Base-by-base conservation (phyloP, 169 alveolate species). In the Babesia sp. region DNA sequence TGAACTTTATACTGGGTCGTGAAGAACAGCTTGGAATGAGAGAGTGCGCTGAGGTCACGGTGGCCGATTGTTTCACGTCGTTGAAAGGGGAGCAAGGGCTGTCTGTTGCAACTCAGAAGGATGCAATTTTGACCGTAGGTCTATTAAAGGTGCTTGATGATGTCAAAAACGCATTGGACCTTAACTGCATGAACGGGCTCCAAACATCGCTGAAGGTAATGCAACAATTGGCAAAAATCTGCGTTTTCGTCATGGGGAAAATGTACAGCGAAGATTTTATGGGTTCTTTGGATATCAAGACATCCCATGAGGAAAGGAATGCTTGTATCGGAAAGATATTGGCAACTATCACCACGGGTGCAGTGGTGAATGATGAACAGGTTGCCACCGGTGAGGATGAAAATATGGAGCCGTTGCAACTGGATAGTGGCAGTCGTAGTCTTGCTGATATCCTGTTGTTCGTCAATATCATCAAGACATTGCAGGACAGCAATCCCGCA, bases 21-120 rank as follows among this genome's bases (percentile, higher is more conserved):
- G 74, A 64, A 14, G 74, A 64, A 18, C 74, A 64, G 61, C 48
- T 64, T 4, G 74, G 63, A 7, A 29, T 5, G 29, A 41, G 12
- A 8, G 16, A 34, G 20, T 64, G 74, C 34, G 3, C 41, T 34
- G 14, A 5, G 0, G 14, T 20, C 28, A 37, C 26, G 22, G 34
- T 60, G 36, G 20, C 6, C 6, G 55, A 60, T 24, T 60, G 34
- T n/a, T 6, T 41, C 33, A n/a, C 11, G 0, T 0, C 26, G 41
- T 2, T 44, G 7, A 50, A 9, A 24, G 9, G 28, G 16, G 5
- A 20, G 9, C 37, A 16, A 16, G 34, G 14, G 1, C 28, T 1
- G 7, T 3, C 0, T 12, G 24, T 20, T 18, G 51, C 1, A 1
- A 37, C 31, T 4, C 22, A 34, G n/a, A 5, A 24, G 5, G 6